Evolutionary conservation across 2,329 filamentous ascomycete species (phyloP).

Genomic region (Mollisia scopiformis): DNA sequence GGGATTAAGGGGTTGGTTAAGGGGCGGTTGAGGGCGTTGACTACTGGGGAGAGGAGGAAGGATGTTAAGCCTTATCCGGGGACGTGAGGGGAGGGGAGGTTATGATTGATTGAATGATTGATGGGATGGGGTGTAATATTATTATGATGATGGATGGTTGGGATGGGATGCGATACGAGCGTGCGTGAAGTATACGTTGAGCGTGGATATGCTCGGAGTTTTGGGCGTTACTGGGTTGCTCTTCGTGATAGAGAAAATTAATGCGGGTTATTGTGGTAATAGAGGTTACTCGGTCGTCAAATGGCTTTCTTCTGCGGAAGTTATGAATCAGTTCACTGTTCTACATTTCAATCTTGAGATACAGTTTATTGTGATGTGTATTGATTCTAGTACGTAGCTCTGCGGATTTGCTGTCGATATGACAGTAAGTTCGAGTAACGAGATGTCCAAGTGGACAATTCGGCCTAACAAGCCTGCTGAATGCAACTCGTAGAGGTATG

Average conservation of each 20-base stretch:
- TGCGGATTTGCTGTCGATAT: too few relatives aligned
- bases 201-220: too few relatives aligned
- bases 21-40: slow-evolving; percentile 28
- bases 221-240: too few relatives aligned
- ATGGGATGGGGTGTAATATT: background rate
- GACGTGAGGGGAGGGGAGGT: slow-evolving; percentile 14
- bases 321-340: too few relatives aligned
- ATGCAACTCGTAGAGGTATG: background rate
- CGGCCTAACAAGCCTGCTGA: background rate
- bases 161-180: background rate
- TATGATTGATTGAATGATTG: background rate
- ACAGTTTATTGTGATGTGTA: too few relatives aligned
- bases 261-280: too few relatives aligned
- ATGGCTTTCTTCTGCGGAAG: too few relatives aligned
- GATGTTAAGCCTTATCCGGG: slow-evolving; percentile 26
- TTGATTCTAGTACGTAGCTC: too few relatives aligned
- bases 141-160: background rate
- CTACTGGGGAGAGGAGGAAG: slow-evolving; percentile 18
- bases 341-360: too few relatives aligned
- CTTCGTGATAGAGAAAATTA: too few relatives aligned
- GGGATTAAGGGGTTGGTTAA: slow-evolving; percentile 14
- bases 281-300: too few relatives aligned
- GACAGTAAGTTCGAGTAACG: background rate
- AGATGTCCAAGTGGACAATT: background rate
- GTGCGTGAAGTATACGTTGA: too few relatives aligned